Percentiles rank a stretch among this genome's conserved stretches.
These are phyloP conservation scores for Potentilla sterilis DNA, from an alignment of 306 rosid species.

Conservation along the genomic window DNA sequence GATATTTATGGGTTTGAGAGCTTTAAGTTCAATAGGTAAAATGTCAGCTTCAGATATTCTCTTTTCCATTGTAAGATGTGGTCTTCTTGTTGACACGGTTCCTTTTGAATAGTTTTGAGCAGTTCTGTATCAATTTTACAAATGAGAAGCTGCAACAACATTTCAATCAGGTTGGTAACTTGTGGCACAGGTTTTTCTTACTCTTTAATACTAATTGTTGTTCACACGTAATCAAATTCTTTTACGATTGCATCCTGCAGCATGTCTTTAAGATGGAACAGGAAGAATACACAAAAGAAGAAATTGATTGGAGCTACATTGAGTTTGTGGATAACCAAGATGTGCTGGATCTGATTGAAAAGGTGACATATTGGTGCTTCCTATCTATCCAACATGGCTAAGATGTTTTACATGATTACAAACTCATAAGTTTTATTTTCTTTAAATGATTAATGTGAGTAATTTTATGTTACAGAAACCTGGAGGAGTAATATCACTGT, in stretches of 20 bases:
- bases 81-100: conserved; percentile 35
- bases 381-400: neutral
- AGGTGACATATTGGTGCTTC: conserved; percentile 50
- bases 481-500: conserved; percentile 93
- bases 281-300: conserved; percentile 98
- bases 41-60: conserved; percentile 20
- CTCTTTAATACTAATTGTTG: conserved; percentile 10
- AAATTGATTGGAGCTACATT: conserved; percentile 97
- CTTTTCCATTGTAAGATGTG: conserved; percentile 18
- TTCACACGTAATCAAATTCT: conserved; percentile 18
- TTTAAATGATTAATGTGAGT: neutral
- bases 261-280: conserved; percentile 99
- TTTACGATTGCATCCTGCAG: conserved; percentile 49
- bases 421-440: neutral
- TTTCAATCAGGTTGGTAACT: conserved; percentile 85
- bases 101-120: conserved; percentile 73
- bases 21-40: conserved; percentile 92
- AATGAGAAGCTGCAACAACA: conserved; percentile 99
- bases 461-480: conserved; percentile 68
- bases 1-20: conserved; percentile 99
- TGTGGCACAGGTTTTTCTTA: conserved; percentile 24
- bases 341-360: conserved; percentile 96
- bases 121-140: conserved; percentile 98
- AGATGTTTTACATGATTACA: neutral
- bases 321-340: conserved; percentile 99